Evolutionary conservation across 257 asterid species (phyloP).

Genomic region (Voacanga thouarsii): DNA sequence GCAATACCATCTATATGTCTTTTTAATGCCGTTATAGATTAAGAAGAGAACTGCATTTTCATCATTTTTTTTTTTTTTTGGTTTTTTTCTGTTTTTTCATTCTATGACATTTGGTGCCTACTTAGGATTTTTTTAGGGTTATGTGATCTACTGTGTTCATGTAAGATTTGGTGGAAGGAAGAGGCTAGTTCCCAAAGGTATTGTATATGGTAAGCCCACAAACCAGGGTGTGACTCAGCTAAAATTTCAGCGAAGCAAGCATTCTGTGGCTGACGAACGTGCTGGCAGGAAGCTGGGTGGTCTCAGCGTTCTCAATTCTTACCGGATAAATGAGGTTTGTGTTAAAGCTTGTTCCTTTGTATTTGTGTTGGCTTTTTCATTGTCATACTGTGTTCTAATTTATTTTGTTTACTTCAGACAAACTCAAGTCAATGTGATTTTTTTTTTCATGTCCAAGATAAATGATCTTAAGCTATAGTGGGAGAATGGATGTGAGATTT

Average conservation of each 20-base stretch:
- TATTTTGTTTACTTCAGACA: background rate
- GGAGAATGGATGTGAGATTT: no score
- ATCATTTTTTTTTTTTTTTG: background rate
- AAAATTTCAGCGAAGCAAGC: conserved; percentile 29
- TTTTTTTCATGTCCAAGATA: background rate
- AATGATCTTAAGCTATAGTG: no score
- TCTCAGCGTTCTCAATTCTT: conserved; percentile 27
- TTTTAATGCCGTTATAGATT: background rate
- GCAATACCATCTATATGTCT: background rate
- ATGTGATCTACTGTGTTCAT: conserved; percentile 21
- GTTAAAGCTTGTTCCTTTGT: background rate
- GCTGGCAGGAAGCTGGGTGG: conserved; percentile 32
- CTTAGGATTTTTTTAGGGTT: conserved; percentile 15
- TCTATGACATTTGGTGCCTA: background rate
- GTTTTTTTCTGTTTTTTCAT: background rate
- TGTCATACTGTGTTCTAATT: background rate
- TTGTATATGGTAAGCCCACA: conserved; percentile 28
- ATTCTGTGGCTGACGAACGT: conserved; percentile 27
- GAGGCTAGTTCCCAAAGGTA: conserved; percentile 28
- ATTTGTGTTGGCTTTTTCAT: background rate
- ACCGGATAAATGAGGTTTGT: conserved; percentile 28
- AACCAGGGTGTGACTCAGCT: conserved; percentile 32
- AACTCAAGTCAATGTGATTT: no score
- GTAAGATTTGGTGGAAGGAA: conserved; percentile 30
- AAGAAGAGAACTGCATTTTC: background rate